Base-by-base conservation (phyloP, 1,284 basidiomycete genomes). In the Boletus holoroseus region DNA sequence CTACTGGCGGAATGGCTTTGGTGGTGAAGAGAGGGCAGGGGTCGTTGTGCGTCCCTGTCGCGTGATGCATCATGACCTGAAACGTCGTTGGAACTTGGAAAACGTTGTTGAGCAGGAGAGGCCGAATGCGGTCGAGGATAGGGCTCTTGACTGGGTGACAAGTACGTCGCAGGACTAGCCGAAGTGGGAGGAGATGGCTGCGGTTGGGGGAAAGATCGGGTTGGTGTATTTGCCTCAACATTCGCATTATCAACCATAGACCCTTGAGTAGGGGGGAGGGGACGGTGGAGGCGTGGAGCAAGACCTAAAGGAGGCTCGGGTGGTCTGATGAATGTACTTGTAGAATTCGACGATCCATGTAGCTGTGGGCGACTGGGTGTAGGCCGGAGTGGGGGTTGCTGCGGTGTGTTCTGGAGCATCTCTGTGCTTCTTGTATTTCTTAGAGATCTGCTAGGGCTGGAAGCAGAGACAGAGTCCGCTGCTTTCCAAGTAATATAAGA, bases 41-140 rank as follows among this genome's bases (percentile, higher is more conserved):
- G 58, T 38, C 67, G 63, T 40, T 68, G 67, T 24, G 24, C 24
- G 2, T 70, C 67, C 38, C 54, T 64, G 32, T 70, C 68, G 11
- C 60, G 68, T 30, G 50, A 38, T 26, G 15, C 9, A 28, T 70
- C 68, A 6, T 59, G 52, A n/a, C 40, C 15, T 7, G 44, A 20
- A 18, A 31, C 9, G n/a, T 69, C 67, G n/a, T 35, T 54, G 6
- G 61, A 49, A 44, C 36, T 47, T 32, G 66, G 61, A 42, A 66
- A 60, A 8, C 68, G 66, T 11, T 61, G 64, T 38, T 70, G 67
- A 24, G 70, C 69, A 22, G 79, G 76, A 7, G 80, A 77, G 16
- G 82, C 79, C 35, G 83, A 83, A 46, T 73, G 76, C 2, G 83
- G 80, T 28, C 83, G 74, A 27, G 77, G 73, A 58, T 74, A 77